Evolutionary conservation across 352 stramenopile genomes (phyloP).

Genomic region (Globisporangium nunn): DNA sequence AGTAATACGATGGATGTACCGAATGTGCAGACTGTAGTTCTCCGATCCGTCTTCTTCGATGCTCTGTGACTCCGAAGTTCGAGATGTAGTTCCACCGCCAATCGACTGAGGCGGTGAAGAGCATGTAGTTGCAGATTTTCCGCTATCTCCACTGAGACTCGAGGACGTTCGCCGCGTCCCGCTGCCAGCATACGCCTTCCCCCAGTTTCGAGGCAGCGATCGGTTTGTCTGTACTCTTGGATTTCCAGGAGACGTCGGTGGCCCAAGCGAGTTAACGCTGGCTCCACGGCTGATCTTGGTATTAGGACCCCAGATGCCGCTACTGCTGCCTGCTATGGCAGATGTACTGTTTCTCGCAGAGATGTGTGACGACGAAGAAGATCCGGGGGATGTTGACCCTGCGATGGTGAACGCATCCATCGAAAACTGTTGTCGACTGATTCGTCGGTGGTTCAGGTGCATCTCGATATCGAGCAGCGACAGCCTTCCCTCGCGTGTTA

Average conservation of each 20-base stretch:
- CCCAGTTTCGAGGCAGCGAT: constrained; percentile 61
- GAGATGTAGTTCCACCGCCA: not conserved
- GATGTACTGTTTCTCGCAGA: constrained; percentile 8
- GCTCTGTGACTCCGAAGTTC: not conserved
- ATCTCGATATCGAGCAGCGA: constrained; percentile 50
- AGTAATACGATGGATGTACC: constrained; percentile 31
- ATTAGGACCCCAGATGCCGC: constrained; percentile 18
- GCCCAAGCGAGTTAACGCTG: not conserved
- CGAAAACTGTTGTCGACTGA: constrained; percentile 26
- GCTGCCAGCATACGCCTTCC: constrained; percentile 36
- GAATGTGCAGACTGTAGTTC: constrained; percentile 23
- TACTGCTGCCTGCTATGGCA: constrained; percentile 8
- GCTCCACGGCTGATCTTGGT: constrained; percentile 9
- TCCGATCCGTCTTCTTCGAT: constrained; percentile 1
- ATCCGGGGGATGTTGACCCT: not conserved
- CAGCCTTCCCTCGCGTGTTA: constrained; percentile 24
- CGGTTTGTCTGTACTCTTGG: constrained; percentile 18
- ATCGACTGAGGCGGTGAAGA: not conserved
- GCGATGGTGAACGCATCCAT: not conserved
- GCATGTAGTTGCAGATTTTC: not conserved
- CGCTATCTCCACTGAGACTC: constrained; percentile 14
- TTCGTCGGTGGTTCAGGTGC: constrained; percentile 44
- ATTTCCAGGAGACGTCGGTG: not conserved
- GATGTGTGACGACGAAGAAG: not conserved
- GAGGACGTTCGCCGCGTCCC: constrained; percentile 23